Evolutionary conservation across 1,284 basidiomycete genomes (phyloP).

Genomic region (Salmacisia buchloeana): DNA sequence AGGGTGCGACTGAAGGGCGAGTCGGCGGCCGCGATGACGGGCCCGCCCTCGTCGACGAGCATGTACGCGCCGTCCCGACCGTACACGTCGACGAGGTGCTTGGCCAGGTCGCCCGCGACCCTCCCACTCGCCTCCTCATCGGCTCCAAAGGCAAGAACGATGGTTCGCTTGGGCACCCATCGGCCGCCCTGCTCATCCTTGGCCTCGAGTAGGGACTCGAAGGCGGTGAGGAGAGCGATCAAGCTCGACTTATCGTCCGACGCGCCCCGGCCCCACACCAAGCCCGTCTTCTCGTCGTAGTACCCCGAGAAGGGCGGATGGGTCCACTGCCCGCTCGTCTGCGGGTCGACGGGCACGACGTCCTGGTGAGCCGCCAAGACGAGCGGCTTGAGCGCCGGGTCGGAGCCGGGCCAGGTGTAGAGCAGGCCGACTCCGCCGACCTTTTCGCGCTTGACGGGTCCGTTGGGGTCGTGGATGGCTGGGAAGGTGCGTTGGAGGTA

Average conservation of each 20-base stretch:
- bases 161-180: conserved; percentile 6
- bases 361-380: conserved; percentile 66
- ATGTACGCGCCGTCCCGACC: conserved; percentile 32
- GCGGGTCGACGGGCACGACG: conserved; percentile 56
- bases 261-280: conserved; percentile 55
- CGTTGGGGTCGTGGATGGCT: conserved; percentile 17
- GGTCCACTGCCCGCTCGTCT: conserved; percentile 55
- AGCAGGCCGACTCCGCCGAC: conserved; percentile 65
- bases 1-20: conserved; percentile 18
- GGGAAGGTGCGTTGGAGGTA: conserved; percentile 27
- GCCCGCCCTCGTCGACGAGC: conserved; percentile 43
- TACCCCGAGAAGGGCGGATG: conserved; percentile 56
- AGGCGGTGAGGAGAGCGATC: conserved; percentile 53
- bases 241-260: conserved; percentile 53
- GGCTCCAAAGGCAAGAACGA: conserved; percentile 60
- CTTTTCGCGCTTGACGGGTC: conserved; percentile 20
- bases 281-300: conserved; percentile 52
- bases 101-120: conserved; percentile 19
- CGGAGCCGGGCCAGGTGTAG: conserved; percentile 62
- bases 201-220: conserved; percentile 52
- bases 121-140: conserved; percentile 60
- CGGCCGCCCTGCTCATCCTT: neutral
- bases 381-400: conserved; percentile 61
- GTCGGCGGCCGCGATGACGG: conserved; percentile 24
- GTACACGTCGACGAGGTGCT: conserved; percentile 26